phyloP scores from a whole-genome alignment of 306 rosid species.

The Castanea mollissima region DNA sequence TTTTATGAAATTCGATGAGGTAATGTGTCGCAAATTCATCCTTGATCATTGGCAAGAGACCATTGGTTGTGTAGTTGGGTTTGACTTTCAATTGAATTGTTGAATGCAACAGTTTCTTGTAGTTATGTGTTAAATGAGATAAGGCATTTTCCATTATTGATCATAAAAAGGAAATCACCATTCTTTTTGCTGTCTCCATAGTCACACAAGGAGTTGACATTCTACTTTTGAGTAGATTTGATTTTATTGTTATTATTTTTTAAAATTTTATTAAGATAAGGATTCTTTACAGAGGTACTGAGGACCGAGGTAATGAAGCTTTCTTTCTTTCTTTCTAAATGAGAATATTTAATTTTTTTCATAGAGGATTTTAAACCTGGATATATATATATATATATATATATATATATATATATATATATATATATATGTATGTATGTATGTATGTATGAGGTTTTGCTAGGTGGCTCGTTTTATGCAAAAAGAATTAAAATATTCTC shows the following conservation, averaged over 20 bases:
- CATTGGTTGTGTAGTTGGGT: background rate
- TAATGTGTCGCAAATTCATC: constrained; percentile 11
- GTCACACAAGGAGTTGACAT: background rate
- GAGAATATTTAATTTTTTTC: background rate
- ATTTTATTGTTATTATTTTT: background rate
- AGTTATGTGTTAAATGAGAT: background rate
- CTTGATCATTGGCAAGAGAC: constrained; percentile 8
- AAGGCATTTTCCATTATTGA: background rate
- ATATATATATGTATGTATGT: background rate
- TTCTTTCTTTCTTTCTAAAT: background rate
- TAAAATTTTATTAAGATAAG: background rate
- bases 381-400: background rate
- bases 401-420: background rate
- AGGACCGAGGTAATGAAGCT: background rate
- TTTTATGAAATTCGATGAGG: constrained; percentile 93
- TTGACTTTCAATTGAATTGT: background rate
- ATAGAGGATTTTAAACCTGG: no score
- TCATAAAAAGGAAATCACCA: background rate
- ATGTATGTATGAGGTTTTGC: background rate
- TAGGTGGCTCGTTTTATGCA: no score
- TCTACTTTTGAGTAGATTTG: background rate
- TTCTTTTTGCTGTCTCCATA: background rate
- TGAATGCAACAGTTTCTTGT: background rate
- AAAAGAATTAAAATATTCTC: no score
- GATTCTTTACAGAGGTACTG: background rate